These are phyloP conservation scores for Inosperma sp. DNA, from an alignment of 768 basidiomycete species.

Conservation along the genomic window DNA sequence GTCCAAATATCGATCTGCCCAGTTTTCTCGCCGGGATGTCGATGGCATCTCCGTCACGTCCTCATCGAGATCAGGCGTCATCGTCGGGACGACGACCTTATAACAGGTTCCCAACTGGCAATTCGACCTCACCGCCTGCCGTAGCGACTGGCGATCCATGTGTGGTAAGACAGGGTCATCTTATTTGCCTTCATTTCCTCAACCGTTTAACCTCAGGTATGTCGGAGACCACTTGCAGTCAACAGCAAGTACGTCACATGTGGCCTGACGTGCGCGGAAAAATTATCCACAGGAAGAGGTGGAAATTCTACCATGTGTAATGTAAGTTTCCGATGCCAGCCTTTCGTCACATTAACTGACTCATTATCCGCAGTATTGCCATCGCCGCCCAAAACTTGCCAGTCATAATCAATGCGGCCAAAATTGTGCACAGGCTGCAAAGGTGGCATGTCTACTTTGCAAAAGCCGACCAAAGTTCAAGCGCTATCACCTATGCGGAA, in stretches of 20 bases:
- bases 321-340: slow-evolving; percentile 11
- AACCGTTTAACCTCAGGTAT: slow-evolving; percentile 14
- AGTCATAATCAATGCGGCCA: slow-evolving; percentile 25
- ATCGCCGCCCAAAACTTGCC: slow-evolving; percentile 20
- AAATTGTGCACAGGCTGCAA: slow-evolving; percentile 21
- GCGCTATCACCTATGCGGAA: slow-evolving; percentile 25
- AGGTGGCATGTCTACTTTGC: slow-evolving; percentile 25
- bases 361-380: slow-evolving; percentile 22
- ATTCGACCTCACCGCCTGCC: no score
- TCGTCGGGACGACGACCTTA: no score
- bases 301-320: slow-evolving; percentile 23
- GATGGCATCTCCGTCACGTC: no score
- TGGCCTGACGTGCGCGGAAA: slow-evolving; percentile 23
- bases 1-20: no score
- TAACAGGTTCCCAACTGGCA: no score
- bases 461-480: slow-evolving; percentile 25
- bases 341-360: background rate
- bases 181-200: background rate
- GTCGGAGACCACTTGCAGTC: slow-evolving; percentile 14
- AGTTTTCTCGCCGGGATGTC: no score
- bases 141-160: slow-evolving; percentile 9
- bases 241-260: slow-evolving; percentile 23
- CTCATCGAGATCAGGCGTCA: no score
- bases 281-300: slow-evolving; percentile 18
- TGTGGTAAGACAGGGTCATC: slow-evolving; percentile 14